Evolutionary conservation across 163 green algal genomes (phyloP), one percentile per base, ranked within the genome.

Genomic region (Prototheca stagnorum): DNA sequence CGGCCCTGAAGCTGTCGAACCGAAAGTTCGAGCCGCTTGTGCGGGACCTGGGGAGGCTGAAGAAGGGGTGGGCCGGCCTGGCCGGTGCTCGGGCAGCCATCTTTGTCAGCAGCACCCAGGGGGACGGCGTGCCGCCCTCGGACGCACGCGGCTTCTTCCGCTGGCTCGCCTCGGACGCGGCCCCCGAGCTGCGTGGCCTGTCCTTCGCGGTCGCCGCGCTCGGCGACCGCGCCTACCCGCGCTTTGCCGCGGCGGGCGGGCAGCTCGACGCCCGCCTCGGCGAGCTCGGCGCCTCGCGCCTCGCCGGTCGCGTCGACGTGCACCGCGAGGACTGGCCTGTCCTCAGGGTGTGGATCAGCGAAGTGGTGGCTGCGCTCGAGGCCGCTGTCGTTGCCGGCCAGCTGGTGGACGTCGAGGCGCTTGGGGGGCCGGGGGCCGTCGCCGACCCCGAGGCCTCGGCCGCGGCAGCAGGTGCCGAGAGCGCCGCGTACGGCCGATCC

Each of bases 211-310:
- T 94, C 3, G 86, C 67, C 37, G 84, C 83, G 0, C 68, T 93
- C 24, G 84, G 84, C 0, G 83, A 94, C 73, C 84, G 73, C 47
- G 82, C 75, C 0, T 95, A 95, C 64, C 64, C 64, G 7, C 75
- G 93, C 63, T 95, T 86, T 43, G 86, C 75, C 61, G 70, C 65
- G 8, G 93, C 80, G 64, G 85, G 85, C 25, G 81, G 78, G 61
- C 44, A 44, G 23, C 44, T 95, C 31, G 81, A 93, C 41, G 67
- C 49, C 0, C 54, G 72, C 0, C 52, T 93, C 16, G 65, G 70
- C 28, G 40, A 39, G 9, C 53, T 78, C 21, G 79, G 81, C 0
- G 81, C 42, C 1, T 12, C 14, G 11, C 44, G 62, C 16, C 54
- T 85, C 7, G 48, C 51, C 2, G 36, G 52, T 2, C 53, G 74